These are phyloP conservation scores for Silene latifolia DNA, from an alignment of 148 eudicot genomes.

Conservation along the genomic window DNA sequence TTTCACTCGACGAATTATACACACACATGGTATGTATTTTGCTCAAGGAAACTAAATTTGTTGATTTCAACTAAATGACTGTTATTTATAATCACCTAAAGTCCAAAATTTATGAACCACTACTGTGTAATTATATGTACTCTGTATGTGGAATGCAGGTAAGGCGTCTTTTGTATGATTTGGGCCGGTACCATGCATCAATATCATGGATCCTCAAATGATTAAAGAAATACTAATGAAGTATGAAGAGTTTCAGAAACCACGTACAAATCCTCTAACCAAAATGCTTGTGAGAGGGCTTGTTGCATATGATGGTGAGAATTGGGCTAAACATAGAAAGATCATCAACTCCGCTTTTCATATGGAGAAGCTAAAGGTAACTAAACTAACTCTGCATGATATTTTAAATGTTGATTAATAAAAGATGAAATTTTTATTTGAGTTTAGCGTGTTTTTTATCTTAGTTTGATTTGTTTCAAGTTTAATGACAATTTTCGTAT, in stretches of 20 bases:
- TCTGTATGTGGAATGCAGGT: constrained; percentile 19
- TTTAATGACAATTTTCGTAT: too few relatives aligned
- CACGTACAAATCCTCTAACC: constrained; percentile 31
- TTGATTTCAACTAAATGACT: too few relatives aligned
- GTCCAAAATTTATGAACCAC: neutral
- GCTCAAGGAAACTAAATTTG: too few relatives aligned
- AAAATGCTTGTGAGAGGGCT: constrained; percentile 29
- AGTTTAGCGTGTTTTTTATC: too few relatives aligned
- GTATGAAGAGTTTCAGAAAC: constrained; percentile 37
- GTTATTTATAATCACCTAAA: neutral
- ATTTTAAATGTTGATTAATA: too few relatives aligned
- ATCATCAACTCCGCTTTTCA: constrained; percentile 33
- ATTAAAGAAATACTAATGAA: constrained; percentile 30
- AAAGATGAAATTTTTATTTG: too few relatives aligned
- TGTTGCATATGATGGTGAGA: constrained; percentile 31
- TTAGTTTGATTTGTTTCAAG: too few relatives aligned
- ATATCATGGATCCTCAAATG: constrained; percentile 33
- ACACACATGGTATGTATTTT: constrained; percentile 22
- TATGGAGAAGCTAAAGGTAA: constrained; percentile 32
- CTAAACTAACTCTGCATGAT: neutral
- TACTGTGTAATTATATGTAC: neutral
- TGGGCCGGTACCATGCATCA: constrained; percentile 34
- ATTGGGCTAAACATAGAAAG: constrained; percentile 33
- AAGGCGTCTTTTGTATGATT: constrained; percentile 37
- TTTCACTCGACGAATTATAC: constrained; percentile 24